These are phyloP conservation scores for Aureobasidium melanogenum DNA, from an alignment of 2,329 filamentous ascomycete species.

Conservation along the genomic window DNA sequence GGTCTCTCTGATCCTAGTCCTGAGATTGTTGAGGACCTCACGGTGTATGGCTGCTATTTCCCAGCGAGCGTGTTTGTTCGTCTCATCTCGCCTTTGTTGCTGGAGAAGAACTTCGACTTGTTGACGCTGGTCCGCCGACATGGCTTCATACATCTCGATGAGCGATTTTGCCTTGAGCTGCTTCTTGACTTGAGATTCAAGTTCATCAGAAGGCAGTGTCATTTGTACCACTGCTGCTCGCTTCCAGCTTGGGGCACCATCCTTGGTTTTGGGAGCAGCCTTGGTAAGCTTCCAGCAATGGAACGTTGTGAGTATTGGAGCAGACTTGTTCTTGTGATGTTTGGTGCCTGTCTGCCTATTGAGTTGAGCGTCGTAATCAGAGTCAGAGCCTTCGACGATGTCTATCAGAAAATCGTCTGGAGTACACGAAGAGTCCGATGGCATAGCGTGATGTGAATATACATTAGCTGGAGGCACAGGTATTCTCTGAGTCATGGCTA, in stretches of 20 bases:
- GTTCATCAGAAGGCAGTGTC: conserved; percentile 3
- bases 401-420: background rate
- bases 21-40: background rate
- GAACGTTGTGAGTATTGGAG: background rate
- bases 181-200: background rate
- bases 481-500: background rate
- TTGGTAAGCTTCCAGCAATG: conserved; percentile 8
- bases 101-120: background rate
- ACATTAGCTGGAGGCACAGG: background rate
- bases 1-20: conserved; percentile 4
- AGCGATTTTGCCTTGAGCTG: background rate
- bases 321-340: background rate
- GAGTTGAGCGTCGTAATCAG: background rate
- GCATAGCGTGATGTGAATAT: background rate
- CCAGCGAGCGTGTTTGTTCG: background rate
- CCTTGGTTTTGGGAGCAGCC: background rate
- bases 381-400: background rate
- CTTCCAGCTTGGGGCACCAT: background rate
- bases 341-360: background rate
- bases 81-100: background rate
- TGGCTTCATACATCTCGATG: background rate
- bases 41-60: conserved; percentile 8
- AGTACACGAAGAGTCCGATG: no score
- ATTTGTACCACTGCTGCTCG: background rate
- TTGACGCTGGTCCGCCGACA: background rate